These are phyloP conservation scores for Telfairia occidentalis DNA, from an alignment of 331 rosid species.

Conservation along the genomic window DNA sequence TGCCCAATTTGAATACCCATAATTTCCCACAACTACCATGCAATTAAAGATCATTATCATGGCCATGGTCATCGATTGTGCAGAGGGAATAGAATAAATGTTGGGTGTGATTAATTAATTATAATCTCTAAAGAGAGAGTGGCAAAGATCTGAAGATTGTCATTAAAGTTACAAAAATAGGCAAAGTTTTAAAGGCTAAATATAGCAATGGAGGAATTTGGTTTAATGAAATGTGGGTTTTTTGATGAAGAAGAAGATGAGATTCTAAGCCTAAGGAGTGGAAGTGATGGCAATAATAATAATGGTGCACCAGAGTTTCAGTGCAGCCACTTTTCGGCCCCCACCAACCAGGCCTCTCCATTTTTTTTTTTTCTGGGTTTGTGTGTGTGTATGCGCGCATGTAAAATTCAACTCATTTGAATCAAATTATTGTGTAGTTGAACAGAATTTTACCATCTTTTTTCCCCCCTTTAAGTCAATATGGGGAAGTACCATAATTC, in stretches of 20 bases:
- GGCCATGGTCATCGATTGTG: background rate
- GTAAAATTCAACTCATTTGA: slow-evolving; percentile 1
- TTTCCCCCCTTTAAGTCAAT: background rate
- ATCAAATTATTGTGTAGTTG: background rate
- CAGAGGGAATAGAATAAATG: slow-evolving; percentile 17
- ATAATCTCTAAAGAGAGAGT: background rate
- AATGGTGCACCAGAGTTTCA: slow-evolving; percentile 9
- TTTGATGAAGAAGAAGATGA: background rate
- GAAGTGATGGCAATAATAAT: background rate
- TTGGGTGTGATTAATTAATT: too few species aligned
- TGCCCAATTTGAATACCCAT: slow-evolving; percentile 32
- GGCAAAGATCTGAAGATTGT: background rate
- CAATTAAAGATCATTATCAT: slow-evolving; percentile 17
- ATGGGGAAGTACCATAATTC: background rate
- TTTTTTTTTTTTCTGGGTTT: background rate
- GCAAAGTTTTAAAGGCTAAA: background rate
- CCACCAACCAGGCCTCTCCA: background rate
- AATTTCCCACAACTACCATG: slow-evolving; percentile 38
- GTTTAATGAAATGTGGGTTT: background rate
- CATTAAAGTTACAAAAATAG: background rate
- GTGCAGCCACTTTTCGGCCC: background rate
- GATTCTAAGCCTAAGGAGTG: background rate
- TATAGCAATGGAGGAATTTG: background rate
- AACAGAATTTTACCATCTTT: background rate
- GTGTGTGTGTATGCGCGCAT: background rate